Evolutionary conservation across 805 yeast genomes (phyloP).

Genomic region (Starmerella riodocensis): DNA sequence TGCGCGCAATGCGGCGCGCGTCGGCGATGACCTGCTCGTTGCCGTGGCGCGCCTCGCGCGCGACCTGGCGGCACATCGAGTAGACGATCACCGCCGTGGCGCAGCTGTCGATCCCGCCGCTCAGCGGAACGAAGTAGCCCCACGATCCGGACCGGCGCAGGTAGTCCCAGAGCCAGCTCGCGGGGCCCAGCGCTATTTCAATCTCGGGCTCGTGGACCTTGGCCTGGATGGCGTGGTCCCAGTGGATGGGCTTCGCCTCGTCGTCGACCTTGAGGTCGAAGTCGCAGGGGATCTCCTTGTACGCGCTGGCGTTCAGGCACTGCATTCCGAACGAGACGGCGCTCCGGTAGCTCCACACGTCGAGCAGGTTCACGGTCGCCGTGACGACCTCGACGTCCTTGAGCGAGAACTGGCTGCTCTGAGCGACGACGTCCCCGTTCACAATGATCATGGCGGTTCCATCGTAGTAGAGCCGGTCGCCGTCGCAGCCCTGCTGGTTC

Average conservation of each 20-base stretch:
- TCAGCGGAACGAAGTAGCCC: conserved; percentile 83
- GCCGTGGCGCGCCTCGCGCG: conserved; percentile 51
- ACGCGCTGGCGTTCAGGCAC: conserved; percentile 25
- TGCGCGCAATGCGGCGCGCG: conserved; percentile 53
- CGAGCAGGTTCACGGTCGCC: conserved; percentile 91
- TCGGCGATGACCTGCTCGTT: conserved; percentile 56
- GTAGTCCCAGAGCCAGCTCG: conserved; percentile 99
- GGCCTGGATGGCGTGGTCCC: conserved; percentile 26
- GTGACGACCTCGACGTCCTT: conserved; percentile 86
- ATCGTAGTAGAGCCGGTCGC: conserved; percentile 91
- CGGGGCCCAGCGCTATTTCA: conserved; percentile 96
- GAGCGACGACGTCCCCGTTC: conserved; percentile 85
- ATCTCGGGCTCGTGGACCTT: conserved; percentile 78
- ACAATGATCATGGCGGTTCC: conserved; percentile 93
- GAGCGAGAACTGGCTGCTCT: conserved; percentile 80
- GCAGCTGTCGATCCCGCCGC: conserved; percentile 97
- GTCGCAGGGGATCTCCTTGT: conserved; percentile 17
- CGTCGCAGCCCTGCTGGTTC: conserved; percentile 96
- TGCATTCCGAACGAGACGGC: conserved; percentile 65
- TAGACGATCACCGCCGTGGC: conserved; percentile 92
- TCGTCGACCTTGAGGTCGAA: conserved; percentile 3
- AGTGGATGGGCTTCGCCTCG: conserved; percentile 3
- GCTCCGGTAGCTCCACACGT: conserved; percentile 70
- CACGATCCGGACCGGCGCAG: conserved; percentile 79
- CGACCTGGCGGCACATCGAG: conserved; percentile 84